Percentiles rank a stretch among this genome's conserved stretches.
These are phyloP conservation scores for Sporothrix luriei DNA, from an alignment of 2,329 filamentous ascomycete species.

Conservation along the genomic window DNA sequence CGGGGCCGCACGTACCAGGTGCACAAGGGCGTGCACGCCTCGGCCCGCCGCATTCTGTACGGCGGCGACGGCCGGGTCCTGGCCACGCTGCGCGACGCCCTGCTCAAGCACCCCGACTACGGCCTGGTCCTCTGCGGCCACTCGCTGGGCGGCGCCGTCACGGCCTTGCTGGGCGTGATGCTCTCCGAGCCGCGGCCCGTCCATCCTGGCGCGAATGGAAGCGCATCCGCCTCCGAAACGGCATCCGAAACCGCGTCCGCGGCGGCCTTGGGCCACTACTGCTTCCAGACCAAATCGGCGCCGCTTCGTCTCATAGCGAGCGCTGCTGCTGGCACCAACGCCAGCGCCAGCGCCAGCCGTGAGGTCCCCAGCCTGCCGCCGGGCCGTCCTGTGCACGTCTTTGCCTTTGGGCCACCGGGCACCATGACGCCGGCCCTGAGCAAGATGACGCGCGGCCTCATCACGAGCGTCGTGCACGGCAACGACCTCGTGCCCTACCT, in stretches of 20 bases:
- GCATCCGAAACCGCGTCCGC: slow-evolving; percentile 39
- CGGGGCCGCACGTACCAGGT: slow-evolving; percentile 67
- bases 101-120: slow-evolving; percentile 69
- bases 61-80: slow-evolving; percentile 69
- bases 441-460: slow-evolving; percentile 69
- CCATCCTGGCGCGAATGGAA: slow-evolving; percentile 34
- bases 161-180: slow-evolving; percentile 70
- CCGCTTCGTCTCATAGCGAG: slow-evolving; percentile 49
- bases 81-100: slow-evolving; percentile 64
- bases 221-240: slow-evolving; percentile 34
- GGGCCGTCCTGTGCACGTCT: slow-evolving; percentile 74
- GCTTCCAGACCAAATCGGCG: slow-evolving; percentile 59
- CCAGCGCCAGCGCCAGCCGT: background rate
- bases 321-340: background rate
- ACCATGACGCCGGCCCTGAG: slow-evolving; percentile 72
- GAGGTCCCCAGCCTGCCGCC: slow-evolving; percentile 56
- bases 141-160: slow-evolving; percentile 70
- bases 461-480: slow-evolving; percentile 73
- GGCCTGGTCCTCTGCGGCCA: slow-evolving; percentile 70
- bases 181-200: slow-evolving; percentile 59
- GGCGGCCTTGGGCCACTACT: slow-evolving; percentile 42
- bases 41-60: slow-evolving; percentile 67
- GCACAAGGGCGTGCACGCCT: slow-evolving; percentile 74
- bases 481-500: slow-evolving; percentile 74
- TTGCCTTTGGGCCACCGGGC: slow-evolving; percentile 74